Evolutionary conservation across 2,329 filamentous ascomycete genomes (phyloP), one percentile per base, ranked within the genome.

Genomic region (Ophiocordyceps camponoti-rufipedis): DNA sequence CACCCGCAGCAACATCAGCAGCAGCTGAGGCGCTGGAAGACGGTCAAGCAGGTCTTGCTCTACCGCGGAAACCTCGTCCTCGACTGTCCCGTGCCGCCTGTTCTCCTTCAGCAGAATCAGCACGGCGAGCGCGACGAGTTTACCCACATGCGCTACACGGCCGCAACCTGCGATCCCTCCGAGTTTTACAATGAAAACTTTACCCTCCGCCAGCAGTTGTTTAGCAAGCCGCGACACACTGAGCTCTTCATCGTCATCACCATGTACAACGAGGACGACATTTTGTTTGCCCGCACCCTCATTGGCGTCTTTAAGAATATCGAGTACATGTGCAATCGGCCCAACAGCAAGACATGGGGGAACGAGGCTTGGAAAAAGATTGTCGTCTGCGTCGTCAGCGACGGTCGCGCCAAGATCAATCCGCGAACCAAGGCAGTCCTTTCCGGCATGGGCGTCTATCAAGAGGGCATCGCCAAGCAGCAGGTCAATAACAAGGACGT

Each of bases 301-400:
- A 85, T 81, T 44, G 91, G 91, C 62, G 87, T 98, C 5, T 89
- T 96, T 71, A 96, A 98, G 68, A 98, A 98, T 62, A 85, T 98
- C 53, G 89, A 95, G 62, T 88, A 89, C 69, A 95, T 98, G 85
- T 95, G 91, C 64, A 86, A 84, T 49, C 78, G 89, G 44, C 86
- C 81, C 42, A 86, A 83, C 60, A 94, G 87, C 65, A 94, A 94
- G 66, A 96, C 89, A 1, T 98, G 91, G 91, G 91, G 91, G 52
- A 91, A 93, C 62, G 86, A 94, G 55, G 88, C 89, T 5, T 98
- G 91, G 91, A 96, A 98, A 70, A 98, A 98, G 71, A 96, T 98
- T 55, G 91, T 98, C 10, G 91, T 98, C 11, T 96, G 89, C 61
- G 79, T 98, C 41, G 91, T 98, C 52, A 95, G 87, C 55, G 91